A percentile compares a stretch with the other conserved stretches of the same genome.
These are phyloP conservation scores for Mycena galopus DNA, from an alignment of 768 basidiomycete species.

Conservation along the genomic window DNA sequence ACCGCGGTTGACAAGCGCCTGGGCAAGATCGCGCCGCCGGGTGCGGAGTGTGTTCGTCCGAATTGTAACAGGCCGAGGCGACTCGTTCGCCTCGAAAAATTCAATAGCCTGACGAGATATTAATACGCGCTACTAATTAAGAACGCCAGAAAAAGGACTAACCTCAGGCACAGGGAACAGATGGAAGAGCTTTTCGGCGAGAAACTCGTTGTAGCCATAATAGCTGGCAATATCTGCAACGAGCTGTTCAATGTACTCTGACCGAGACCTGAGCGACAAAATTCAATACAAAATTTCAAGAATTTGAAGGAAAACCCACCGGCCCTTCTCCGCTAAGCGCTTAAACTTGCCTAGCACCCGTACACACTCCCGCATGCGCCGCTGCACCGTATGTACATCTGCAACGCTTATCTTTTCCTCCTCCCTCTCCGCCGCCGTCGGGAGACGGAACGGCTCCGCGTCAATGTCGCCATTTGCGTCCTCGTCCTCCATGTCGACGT, in stretches of 20 bases:
- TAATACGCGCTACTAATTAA: background rate
- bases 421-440: slow-evolving; percentile 78
- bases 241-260: slow-evolving; percentile 92
- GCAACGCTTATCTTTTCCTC: slow-evolving; percentile 79
- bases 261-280: slow-evolving; percentile 71
- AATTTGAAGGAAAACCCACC: slow-evolving; percentile 58
- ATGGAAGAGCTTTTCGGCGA: slow-evolving; percentile 94
- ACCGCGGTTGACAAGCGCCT: slow-evolving; percentile 93
- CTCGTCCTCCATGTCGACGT: slow-evolving; percentile 60
- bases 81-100: slow-evolving; percentile 98
- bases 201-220: slow-evolving; percentile 97
- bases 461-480: slow-evolving; percentile 55
- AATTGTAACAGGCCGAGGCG: slow-evolving; percentile 96
- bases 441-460: slow-evolving; percentile 70
- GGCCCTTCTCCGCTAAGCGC: slow-evolving; percentile 72
- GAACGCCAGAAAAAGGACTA: slow-evolving; percentile 35
- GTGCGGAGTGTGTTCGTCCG: slow-evolving; percentile 97
- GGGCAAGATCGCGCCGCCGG: slow-evolving; percentile 93
- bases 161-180: slow-evolving; percentile 95
- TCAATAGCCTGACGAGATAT: slow-evolving; percentile 81
- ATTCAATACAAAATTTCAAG: slow-evolving; percentile 21
- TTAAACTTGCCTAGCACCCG: slow-evolving; percentile 81
- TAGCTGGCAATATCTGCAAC: slow-evolving; percentile 92
- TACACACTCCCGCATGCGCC: slow-evolving; percentile 83
- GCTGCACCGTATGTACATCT: slow-evolving; percentile 81